Conservation (phyloP, 345 rosid species). For the Kernera saxatilis region DNA sequence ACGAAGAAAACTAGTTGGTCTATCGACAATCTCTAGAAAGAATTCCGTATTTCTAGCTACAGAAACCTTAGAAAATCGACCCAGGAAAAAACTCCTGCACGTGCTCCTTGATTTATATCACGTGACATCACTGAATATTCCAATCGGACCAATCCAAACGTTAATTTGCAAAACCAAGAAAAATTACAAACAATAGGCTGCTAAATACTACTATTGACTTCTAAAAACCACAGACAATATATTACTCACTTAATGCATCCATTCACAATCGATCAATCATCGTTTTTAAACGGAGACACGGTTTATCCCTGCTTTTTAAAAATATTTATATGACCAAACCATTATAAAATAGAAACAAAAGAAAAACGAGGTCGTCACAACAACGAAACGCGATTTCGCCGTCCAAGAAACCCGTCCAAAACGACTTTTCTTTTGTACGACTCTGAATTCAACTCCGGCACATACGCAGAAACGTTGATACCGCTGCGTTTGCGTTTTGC, state of each 20-base stretch:
- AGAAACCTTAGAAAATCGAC: not conserved
- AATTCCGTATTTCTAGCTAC: not conserved
- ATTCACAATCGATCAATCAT: constrained; percentile 13
- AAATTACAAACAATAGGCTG: not conserved
- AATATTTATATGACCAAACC: not conserved
- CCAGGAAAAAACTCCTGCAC: not conserved
- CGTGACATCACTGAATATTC: constrained; percentile 21
- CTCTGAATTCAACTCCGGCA: constrained; percentile 36
- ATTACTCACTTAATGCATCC: constrained; percentile 1
- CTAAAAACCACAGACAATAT: not conserved
- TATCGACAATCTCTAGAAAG: not conserved
- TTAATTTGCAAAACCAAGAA: not conserved
- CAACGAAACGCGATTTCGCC: constrained; percentile 35
- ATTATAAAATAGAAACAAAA: not conserved
- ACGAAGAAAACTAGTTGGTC: not conserved
- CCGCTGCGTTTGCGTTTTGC: constrained; percentile 23
- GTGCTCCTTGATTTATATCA: not conserved
- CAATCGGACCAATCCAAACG: not conserved
- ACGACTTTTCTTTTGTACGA: constrained; percentile 60
- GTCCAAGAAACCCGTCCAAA: constrained; percentile 65
- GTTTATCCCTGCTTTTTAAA: not conserved
- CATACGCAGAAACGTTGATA: not conserved
- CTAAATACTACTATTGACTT: constrained; percentile 9
- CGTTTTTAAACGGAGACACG: constrained; percentile 17
- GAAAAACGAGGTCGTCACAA: not conserved